Base-by-base conservation (phyloP, 2,329 filamentous ascomycete genomes). In the Penicillium aurantiogriseum region DNA sequence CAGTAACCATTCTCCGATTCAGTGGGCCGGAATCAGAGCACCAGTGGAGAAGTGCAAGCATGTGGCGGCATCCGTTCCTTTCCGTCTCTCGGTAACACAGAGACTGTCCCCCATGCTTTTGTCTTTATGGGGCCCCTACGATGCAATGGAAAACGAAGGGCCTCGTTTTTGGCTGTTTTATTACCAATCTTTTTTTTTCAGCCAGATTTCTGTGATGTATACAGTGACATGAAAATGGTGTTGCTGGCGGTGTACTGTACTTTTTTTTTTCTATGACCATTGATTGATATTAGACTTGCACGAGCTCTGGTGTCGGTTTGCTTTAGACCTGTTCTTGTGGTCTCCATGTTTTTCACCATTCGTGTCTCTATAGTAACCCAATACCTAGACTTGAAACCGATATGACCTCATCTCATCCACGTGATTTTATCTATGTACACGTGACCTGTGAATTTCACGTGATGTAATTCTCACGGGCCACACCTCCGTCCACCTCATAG, bases 71-170 rank as follows among this genome's bases (percentile, higher is more conserved):
- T 46, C 50, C 39, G 19, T 21, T 51, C n/a, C 36, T 33, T 54
- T n/a, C 21, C 27, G 35, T 44, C 46, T 31, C 55, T 59, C 63
- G 66, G 71, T 66, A 62, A 67, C 69, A 66, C 71, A 69, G 73
- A 70, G 58, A 74, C 69, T 74, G 65, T 64, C 64, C 67, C 67
- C 63, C 61, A 64, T 68, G 56, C 63, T 60, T 60, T 61, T 59
- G 38, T 56, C 54, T 56, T 54, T 57, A n/a, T 45, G 54, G 54
- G 48, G 56, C 35, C 56, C 48, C 58, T 48, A 42, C 44, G 25
- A 31, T 56, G 51, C 48, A 46, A 53, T 56, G 45, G 51, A 31
- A 52, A 50, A 60, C 43, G 45, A 46, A 4, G 44, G 53, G 39
- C 7, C 25, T 35, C 9, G 29, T 23, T 46, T 56, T 53, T 60